A percentile compares a stretch with the other conserved stretches of the same genome.
These are phyloP conservation scores for Dacryopinax primogenitus DNA, from an alignment of 768 basidiomycete species.

Conservation along the genomic window DNA sequence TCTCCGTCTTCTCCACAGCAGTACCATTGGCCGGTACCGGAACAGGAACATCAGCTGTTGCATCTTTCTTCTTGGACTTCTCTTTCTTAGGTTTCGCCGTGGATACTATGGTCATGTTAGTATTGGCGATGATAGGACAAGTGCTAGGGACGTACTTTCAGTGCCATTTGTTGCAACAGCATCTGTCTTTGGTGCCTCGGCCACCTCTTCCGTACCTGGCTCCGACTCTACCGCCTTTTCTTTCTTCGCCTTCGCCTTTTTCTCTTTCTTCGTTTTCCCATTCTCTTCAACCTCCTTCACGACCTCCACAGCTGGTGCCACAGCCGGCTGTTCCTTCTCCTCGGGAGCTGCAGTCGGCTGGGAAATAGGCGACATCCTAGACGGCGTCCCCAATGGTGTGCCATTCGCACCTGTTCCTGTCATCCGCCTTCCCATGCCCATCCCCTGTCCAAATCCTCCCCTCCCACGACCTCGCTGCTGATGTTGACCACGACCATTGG, in stretches of 20 bases:
- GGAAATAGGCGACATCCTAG: conserved; percentile 35
- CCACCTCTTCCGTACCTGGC: too few species aligned
- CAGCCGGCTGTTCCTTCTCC: background rate
- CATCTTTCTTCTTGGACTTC: background rate
- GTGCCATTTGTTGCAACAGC: background rate
- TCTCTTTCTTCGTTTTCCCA: conserved; percentile 5
- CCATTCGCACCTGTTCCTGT: conserved; percentile 52
- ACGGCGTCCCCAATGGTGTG: conserved; percentile 55
- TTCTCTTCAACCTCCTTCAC: conserved; percentile 3
- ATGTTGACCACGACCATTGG: background rate
- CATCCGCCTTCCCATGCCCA: conserved; percentile 17
- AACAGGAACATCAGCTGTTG: background rate
- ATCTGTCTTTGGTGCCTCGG: too few species aligned
- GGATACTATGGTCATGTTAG: background rate
- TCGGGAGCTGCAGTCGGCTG: background rate
- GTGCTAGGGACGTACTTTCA: background rate
- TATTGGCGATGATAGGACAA: background rate
- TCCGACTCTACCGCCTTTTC: background rate
- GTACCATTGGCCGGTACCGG: background rate
- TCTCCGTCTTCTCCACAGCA: too few species aligned
- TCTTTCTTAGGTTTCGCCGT: background rate
- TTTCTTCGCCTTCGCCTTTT: background rate
- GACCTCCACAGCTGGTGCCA: background rate
- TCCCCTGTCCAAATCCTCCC: conserved; percentile 15
- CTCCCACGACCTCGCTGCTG: conserved; percentile 7